phyloP scores from a whole-genome alignment of 306 rosid genomes.

The Corylus heterophylla region DNA sequence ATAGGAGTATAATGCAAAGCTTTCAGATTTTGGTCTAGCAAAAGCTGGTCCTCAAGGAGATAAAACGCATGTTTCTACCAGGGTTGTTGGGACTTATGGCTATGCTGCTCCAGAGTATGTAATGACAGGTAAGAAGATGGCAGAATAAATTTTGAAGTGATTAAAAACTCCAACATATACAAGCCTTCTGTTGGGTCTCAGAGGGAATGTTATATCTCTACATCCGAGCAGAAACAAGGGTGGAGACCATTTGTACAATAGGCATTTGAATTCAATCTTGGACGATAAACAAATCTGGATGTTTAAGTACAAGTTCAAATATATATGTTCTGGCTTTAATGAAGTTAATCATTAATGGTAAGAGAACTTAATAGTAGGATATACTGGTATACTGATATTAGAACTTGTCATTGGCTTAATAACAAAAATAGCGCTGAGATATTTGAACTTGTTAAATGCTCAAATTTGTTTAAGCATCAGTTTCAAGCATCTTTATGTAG shows the following conservation, averaged over 20 bases:
- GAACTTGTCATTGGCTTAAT: no score
- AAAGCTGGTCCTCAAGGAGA: constrained; percentile 99
- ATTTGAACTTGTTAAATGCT: no score
- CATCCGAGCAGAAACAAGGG: constrained; percentile 15
- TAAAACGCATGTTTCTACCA: constrained; percentile 93
- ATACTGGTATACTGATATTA: background rate
- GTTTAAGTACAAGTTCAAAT: background rate
- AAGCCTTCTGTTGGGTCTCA: constrained; percentile 2
- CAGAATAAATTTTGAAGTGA: constrained; percentile 19
- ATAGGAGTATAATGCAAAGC: constrained; percentile 95
- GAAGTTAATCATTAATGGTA: background rate
- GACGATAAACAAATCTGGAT: background rate
- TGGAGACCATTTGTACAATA: constrained; percentile 11
- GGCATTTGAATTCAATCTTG: constrained; percentile 1
- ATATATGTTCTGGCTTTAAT: background rate
- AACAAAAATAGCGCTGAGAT: no score
- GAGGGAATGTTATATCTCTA: constrained; percentile 13
- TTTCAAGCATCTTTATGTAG: no score
- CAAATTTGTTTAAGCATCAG: no score
- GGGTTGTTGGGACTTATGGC: constrained; percentile 96
- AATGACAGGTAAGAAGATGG: constrained; percentile 75
- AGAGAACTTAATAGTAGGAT: background rate
- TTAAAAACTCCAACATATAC: constrained; percentile 7
- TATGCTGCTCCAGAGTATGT: constrained; percentile 98
- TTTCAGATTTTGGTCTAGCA: constrained; percentile 98